Evolutionary conservation across 2,329 filamentous ascomycete species (phyloP).

Genomic region (Cercospora sojina): DNA sequence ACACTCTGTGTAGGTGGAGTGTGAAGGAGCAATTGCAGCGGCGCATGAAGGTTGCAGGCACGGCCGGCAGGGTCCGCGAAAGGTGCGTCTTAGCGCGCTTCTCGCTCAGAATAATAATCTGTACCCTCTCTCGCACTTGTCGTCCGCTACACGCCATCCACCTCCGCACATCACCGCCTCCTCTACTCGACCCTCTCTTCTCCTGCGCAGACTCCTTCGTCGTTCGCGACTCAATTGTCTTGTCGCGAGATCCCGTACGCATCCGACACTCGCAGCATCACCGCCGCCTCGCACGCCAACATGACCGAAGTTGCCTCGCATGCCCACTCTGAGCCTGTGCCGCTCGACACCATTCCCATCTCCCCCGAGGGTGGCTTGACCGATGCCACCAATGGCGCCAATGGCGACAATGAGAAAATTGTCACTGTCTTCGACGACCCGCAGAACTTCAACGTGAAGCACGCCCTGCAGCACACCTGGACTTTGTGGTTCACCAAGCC

Average conservation of each 20-base stretch:
- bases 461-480: slow-evolving; percentile 96
- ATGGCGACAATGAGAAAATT: slow-evolving; percentile 56
- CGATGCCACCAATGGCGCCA: slow-evolving; percentile 49
- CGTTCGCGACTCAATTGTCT: background rate
- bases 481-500: slow-evolving; percentile 99
- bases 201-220: slow-evolving; percentile 2
- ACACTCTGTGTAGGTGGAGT: background rate
- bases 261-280: slow-evolving; percentile 1
- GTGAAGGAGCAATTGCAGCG: background rate
- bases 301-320: slow-evolving; percentile 39
- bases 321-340: slow-evolving; percentile 44
- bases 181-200: background rate
- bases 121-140: background rate
- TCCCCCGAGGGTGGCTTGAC: slow-evolving; percentile 51
- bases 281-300: slow-evolving; percentile 17
- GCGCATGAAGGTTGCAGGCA: background rate
- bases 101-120: slow-evolving; percentile 8
- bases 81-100: slow-evolving; percentile 1
- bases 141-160: background rate
- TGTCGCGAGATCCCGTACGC: slow-evolving; percentile 1
- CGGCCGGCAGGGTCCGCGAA: background rate
- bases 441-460: slow-evolving; percentile 99
- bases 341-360: slow-evolving; percentile 57
- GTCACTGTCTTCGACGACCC: slow-evolving; percentile 97
- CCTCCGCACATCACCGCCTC: background rate